Evolutionary conservation across 2,329 filamentous ascomycete genomes (phyloP).

Genomic region (Diplodia seriata): DNA sequence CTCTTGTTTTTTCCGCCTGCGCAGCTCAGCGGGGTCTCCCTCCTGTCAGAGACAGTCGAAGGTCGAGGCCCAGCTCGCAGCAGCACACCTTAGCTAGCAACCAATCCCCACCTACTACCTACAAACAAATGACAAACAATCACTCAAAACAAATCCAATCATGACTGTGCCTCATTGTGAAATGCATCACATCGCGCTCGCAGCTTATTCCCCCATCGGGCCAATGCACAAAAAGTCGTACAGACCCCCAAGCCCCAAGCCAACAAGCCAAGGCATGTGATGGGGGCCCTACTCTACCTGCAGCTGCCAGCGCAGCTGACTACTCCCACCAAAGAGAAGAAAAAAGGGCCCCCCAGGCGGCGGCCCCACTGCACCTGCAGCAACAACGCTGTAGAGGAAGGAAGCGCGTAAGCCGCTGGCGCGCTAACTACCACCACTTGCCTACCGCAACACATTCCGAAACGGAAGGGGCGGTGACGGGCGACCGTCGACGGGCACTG

Average conservation of each 20-base stretch:
- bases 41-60: conserved; percentile 25
- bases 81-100: conserved; percentile 8
- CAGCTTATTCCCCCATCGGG: background rate
- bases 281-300: conserved; percentile 3
- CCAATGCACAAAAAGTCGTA: background rate
- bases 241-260: background rate
- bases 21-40: conserved; percentile 17
- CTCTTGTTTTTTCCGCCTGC: background rate
- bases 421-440: background rate
- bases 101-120: background rate
- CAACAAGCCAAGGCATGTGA: conserved; percentile 9
- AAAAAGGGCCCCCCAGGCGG: background rate
- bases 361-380: background rate
- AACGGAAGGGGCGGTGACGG: conserved; percentile 17
- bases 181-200: conserved; percentile 18
- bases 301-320: conserved; percentile 28
- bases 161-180: conserved; percentile 12
- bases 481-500: background rate
- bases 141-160: conserved; percentile 12
- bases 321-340: background rate
- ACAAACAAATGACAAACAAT: conserved; percentile 26
- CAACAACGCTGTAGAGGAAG: too few species aligned
- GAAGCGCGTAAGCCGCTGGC: conserved; percentile 28
- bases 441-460: conserved; percentile 12
- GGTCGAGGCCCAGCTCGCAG: conserved; percentile 22